Base-by-base conservation (phyloP, 192 early-diverging fungal genomes). In the Coemansia guatemalensis region DNA sequence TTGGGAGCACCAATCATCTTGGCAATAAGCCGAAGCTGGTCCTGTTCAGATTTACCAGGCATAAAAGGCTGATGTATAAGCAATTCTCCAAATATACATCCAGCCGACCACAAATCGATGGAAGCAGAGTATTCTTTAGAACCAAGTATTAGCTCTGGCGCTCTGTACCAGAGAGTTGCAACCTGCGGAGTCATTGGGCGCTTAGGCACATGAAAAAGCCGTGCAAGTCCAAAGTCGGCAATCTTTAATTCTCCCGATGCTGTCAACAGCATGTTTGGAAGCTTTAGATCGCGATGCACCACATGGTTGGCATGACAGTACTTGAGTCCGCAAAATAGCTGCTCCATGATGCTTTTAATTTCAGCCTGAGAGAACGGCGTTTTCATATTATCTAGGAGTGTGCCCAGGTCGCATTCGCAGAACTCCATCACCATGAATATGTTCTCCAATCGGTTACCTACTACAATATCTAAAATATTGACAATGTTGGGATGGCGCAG, bases 341-440 rank as follows among this genome's bases (percentile, higher is more conserved):
- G 92, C 24, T 76, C 68, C 82, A 91, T 81, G 29, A 93, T 63
- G 62, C 88, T 89, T 66, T 93, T 92, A 25, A 90, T 65, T 44
- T 80, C 74, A 1, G 67, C 50, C 21, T 41, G 32, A 24, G 67
- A 47, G 33, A 72, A 75, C 18, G 70, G 68, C 22, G 49, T 21
- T 26, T 30, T 24, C 64, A 54, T 73, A 29, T 39, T 65, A 33
- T 74, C 73, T 48, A 74, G 53, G 48, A 71, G 44, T 5, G 75
- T 60, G 9, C 64, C 70, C 0, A 66, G 55, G 48, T 64, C 92
- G 78, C 55, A 62, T 20, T 90, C 88, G 71, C 94, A 96, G 60
- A 88, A 91, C 67, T 94, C 93, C 93, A 96, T 93, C 23, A 91
- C 90, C 82, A 95, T 86, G 67, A 93, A 95, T 24, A 94, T 89